phyloP scores from a whole-genome alignment of 108 stramenopile genomes.

The Pseudonitzschia multiseries region DNA sequence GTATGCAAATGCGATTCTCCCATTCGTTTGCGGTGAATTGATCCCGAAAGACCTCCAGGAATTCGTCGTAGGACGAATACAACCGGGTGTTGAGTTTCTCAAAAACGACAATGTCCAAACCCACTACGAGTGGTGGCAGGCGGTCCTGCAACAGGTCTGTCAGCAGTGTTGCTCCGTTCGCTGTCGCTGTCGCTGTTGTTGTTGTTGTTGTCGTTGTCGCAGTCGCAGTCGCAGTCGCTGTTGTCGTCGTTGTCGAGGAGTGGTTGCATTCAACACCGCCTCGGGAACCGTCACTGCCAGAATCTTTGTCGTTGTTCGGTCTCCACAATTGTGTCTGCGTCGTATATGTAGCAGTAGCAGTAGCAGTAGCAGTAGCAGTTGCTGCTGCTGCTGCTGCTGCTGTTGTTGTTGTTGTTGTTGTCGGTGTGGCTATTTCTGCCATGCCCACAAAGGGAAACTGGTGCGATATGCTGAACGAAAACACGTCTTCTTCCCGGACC shows the following conservation, averaged over 20 bases:
- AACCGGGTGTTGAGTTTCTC: slow-evolving; percentile 37
- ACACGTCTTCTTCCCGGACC: slow-evolving; percentile 28
- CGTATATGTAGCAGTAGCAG: no score
- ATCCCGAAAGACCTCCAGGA: slow-evolving; percentile 52
- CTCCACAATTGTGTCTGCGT: no score
- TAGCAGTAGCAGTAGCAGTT: no score
- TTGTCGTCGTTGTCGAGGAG: not conserved
- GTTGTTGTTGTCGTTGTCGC: not conserved
- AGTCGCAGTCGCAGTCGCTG: not conserved
- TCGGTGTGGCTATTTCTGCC: slow-evolving; percentile 24
- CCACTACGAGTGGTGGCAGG: slow-evolving; percentile 28
- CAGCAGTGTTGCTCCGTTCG: not conserved
- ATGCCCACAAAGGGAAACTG: slow-evolving; percentile 78
- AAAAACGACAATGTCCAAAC: slow-evolving; percentile 74
- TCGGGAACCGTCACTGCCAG: no score
- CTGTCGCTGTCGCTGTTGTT: not conserved
- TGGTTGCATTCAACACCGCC: no score
- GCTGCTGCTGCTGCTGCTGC: not conserved
- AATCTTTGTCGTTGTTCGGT: no score
- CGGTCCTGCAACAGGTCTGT: no score
- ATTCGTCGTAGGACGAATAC: slow-evolving; percentile 53
- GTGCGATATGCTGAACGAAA: slow-evolving; percentile 68
- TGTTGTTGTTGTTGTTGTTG: not conserved
- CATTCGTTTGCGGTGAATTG: slow-evolving; percentile 64
- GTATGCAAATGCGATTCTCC: slow-evolving; percentile 40